Conservation (phyloP, 2,329 filamentous ascomycete genomes). For the Sclerotinia spermophila region DNA sequence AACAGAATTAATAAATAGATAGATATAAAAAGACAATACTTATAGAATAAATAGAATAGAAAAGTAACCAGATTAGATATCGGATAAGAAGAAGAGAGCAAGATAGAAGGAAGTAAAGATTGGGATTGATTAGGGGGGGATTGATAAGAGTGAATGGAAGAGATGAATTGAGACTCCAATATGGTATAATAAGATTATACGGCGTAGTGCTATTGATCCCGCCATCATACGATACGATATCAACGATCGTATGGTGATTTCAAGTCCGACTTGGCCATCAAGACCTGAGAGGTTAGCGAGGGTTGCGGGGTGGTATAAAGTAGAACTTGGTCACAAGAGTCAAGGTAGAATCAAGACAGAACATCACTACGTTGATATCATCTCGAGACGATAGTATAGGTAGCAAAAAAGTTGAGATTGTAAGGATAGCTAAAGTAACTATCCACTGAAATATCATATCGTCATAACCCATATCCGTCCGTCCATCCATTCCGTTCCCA, state of each 20-base stretch:
- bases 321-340: not conserved
- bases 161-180: not conserved
- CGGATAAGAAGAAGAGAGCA: no score
- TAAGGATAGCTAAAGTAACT: constrained; percentile 37
- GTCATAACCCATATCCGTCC: constrained; percentile 8
- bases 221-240: not conserved
- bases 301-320: not conserved
- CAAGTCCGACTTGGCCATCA: not conserved
- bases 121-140: no score
- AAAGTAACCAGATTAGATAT: no score
- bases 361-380: not conserved
- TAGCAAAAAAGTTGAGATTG: constrained; percentile 15
- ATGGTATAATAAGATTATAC: not conserved
- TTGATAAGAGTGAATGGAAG: no score
- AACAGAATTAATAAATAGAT: no score
- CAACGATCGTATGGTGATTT: not conserved
- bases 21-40: no score
- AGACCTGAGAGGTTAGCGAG: not conserved
- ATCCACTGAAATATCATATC: constrained; percentile 7
- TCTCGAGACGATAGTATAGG: no score
- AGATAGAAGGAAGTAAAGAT: not conserved
- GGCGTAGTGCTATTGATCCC: accelerated
- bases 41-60: no score
- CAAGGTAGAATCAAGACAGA: no score
- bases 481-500: constrained; percentile 4